Evolutionary conservation across 495 filamentous ascomycete species (phyloP).

Genomic region (Podospora didyma): DNA sequence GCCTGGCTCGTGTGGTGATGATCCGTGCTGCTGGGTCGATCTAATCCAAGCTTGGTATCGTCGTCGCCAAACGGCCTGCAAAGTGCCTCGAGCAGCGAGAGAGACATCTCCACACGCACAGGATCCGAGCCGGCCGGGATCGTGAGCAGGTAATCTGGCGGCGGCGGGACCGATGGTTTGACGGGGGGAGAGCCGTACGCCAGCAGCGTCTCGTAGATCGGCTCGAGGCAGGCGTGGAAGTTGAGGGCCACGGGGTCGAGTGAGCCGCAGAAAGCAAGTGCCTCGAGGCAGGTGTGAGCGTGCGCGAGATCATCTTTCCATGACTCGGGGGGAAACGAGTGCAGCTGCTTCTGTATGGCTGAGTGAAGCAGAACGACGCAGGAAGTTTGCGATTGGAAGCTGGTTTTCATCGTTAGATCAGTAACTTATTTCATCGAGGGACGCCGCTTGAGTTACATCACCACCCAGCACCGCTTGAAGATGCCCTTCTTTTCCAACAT

Average conservation of each 20-base stretch:
- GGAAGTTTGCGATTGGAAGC: neutral
- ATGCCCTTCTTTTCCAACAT: neutral
- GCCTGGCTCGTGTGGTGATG: neutral
- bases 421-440: too few relatives aligned
- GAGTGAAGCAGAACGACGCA: neutral
- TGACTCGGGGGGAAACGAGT: neutral
- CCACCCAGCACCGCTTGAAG: neutral
- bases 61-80: slow-evolving; percentile 2
- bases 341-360: neutral
- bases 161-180: neutral
- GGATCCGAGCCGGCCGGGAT: neutral
- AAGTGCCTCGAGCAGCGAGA: neutral
- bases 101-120: neutral
- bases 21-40: neutral
- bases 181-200: neutral
- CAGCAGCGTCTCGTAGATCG: neutral
- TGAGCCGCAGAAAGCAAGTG: neutral
- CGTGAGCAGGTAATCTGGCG: neutral
- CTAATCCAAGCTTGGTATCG: neutral
- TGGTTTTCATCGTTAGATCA: too few relatives aligned
- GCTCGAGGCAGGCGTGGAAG: neutral
- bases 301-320: neutral
- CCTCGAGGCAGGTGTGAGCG: neutral
- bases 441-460: too few relatives aligned
- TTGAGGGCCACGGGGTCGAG: neutral